Evolutionary conservation across 225 moss, liverwort and hornwort species (phyloP).

Genomic region (Ulota crispa): DNA sequence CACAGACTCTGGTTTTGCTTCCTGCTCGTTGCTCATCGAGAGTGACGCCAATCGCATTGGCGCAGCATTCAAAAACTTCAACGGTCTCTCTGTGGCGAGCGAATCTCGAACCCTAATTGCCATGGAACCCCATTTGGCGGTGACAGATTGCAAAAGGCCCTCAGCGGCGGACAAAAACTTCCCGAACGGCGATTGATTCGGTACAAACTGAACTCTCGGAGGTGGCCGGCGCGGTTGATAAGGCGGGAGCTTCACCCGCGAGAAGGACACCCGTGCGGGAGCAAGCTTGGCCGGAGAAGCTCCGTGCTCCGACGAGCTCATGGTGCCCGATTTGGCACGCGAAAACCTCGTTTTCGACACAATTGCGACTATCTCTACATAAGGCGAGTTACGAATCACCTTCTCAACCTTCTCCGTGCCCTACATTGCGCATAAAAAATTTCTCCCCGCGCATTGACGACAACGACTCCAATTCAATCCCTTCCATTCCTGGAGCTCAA

Average conservation of each 20-base stretch:
- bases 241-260: constrained; percentile 68
- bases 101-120: constrained; percentile 57
- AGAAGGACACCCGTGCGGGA: constrained; percentile 84
- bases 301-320: constrained; percentile 45
- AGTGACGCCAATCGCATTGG: constrained; percentile 43
- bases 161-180: constrained; percentile 64
- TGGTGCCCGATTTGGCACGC: constrained; percentile 23
- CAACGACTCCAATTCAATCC: neutral
- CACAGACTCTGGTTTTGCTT: constrained; percentile 40
- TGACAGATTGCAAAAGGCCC: constrained; percentile 56
- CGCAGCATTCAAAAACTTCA: constrained; percentile 25
- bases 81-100: constrained; percentile 36
- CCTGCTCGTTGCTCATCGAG: constrained; percentile 43
- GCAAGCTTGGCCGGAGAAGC: constrained; percentile 14
- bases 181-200: constrained; percentile 41
- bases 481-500: neutral
- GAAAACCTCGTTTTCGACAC: neutral
- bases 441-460: neutral
- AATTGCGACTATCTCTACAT: neutral
- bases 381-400: constrained; percentile 6
- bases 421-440: constrained; percentile 27
- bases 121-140: constrained; percentile 60
- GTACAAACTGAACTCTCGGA: neutral
- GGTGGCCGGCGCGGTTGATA: constrained; percentile 12
- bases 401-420: neutral